phyloP scores from a whole-genome alignment of 768 basidiomycete genomes.

The Russula dissimulans region DNA sequence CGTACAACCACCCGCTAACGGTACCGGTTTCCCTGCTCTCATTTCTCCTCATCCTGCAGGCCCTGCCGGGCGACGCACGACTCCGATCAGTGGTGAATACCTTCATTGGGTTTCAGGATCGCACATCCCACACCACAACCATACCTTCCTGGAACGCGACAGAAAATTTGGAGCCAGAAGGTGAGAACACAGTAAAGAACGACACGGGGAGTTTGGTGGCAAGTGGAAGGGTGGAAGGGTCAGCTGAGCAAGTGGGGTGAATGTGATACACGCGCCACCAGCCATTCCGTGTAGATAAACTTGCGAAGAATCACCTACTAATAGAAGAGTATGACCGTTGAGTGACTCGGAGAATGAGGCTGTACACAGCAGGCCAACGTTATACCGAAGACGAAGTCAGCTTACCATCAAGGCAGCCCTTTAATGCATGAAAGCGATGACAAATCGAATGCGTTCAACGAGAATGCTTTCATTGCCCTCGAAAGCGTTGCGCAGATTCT shows the following conservation, averaged over 20 bases:
- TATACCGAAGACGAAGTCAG: no score
- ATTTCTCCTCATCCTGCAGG: constrained; percentile 3
- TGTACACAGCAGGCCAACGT: constrained; percentile 29
- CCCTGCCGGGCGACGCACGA: constrained; percentile 22
- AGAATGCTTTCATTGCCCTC: no score
- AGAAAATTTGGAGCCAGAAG: constrained; percentile 76
- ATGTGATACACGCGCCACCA: constrained; percentile 51
- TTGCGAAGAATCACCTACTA: constrained; percentile 84
- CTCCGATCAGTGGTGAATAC: constrained; percentile 49
- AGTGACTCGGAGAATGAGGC: constrained; percentile 90
- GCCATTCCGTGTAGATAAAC: constrained; percentile 75
- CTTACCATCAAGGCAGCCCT: no score
- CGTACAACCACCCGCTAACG: constrained; percentile 47
- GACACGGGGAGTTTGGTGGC: constrained; percentile 44
- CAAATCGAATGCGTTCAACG: no score
- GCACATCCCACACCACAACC: constrained; percentile 75
- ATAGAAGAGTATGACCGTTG: constrained; percentile 76
- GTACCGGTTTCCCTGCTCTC: no score
- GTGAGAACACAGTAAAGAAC: constrained; percentile 75
- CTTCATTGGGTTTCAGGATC: constrained; percentile 61
- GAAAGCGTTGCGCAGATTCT: no score
- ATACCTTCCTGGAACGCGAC: constrained; percentile 77
- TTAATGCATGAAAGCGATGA: no score
- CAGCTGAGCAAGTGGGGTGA: constrained; percentile 60
- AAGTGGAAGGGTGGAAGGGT: constrained; percentile 45